Conservation (phyloP, 2,329 filamentous ascomycete genomes). For the Chaetomium strumarium region DNA sequence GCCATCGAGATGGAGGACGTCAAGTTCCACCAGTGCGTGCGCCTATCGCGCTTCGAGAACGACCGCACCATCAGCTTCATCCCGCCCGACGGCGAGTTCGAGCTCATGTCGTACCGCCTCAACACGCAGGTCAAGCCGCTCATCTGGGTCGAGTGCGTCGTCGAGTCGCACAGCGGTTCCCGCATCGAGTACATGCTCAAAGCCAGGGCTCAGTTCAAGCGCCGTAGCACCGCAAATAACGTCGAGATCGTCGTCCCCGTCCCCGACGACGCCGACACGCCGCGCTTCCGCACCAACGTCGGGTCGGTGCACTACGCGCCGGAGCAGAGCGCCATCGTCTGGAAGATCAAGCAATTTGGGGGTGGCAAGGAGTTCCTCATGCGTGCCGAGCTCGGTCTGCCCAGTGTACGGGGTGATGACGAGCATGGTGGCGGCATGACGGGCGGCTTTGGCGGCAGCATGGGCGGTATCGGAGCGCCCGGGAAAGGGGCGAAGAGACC, state of each 20-base stretch:
- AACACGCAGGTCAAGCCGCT: constrained; percentile 98
- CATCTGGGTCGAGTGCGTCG: constrained; percentile 97
- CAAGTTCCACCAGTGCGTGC: constrained; percentile 98
- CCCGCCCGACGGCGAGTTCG: constrained; percentile 95
- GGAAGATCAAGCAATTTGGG: constrained; percentile 99
- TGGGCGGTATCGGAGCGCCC: constrained; percentile 75
- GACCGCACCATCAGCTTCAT: constrained; percentile 99
- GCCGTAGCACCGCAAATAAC: constrained; percentile 94
- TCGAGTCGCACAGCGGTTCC: constrained; percentile 91
- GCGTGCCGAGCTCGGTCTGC: constrained; percentile 91
- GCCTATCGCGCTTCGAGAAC: constrained; percentile 93
- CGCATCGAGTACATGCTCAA: constrained; percentile 99
- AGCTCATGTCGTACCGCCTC: constrained; percentile 97
- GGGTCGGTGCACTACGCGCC: constrained; percentile 96
- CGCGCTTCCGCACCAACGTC: constrained; percentile 94
- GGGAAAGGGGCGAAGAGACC: constrained; percentile 87
- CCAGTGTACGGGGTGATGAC: constrained; percentile 90
- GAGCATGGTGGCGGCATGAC: constrained; percentile 97
- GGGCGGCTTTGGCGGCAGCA: constrained; percentile 91
- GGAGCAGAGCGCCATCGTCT: constrained; percentile 94
- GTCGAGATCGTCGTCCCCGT: constrained; percentile 97
- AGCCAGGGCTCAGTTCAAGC: constrained; percentile 96
- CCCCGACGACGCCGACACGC: constrained; percentile 92
- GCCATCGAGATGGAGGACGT: constrained; percentile 99
- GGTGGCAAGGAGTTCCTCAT: constrained; percentile 98